Evolutionary conservation across 805 yeast genomes (phyloP), one percentile per base, ranked within the genome.

Genomic region (Metschnikowia lunata): DNA sequence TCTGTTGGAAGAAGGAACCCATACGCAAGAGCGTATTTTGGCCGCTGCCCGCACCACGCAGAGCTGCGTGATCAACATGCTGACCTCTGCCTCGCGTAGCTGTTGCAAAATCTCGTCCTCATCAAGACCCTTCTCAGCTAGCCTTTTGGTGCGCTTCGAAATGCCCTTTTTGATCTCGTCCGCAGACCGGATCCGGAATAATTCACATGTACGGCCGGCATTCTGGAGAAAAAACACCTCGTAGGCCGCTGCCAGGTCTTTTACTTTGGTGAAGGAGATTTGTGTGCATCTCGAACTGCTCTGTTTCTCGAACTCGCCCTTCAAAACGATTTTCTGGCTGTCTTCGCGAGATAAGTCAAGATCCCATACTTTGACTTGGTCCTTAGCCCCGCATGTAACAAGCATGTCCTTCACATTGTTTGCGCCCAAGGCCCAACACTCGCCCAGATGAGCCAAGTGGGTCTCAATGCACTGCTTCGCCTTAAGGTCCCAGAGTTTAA

Each of bases 401-500:
- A 78, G 67, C 42, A 82, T 50, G 36, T 60, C 64, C 23, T 63
- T 64, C 29, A 69, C 62, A 8, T 63, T 60, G 36, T 71, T 67
- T 14, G 80, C 60, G 4, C 79, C 85, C 57, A 89, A 62, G 3
- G 86, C 71, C 98, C 98, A 93, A 67, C 97, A 88, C 63, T 93
- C 98, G 46, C 91, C 90, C 18, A 85, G 75, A 61, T 88, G 96
- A 0, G 97, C 96, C 49, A 89, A 81, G 61, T 90, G 97, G 1
- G 98, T 90, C 61, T 93, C 99, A 6, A 89, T 71, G 65, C 97
- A 88, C 61, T 88, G 95, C 60, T 86, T 88, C 4, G 93, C 69
- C 56, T 82, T 84, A 54, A 93, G 66, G 59, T 93, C 98, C 99
- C 99, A 93, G 30, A 93, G 65, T 61, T 93, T 93, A 53, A 93